A percentile compares a stretch with the other conserved stretches of the same genome.
Evolutionary conservation across 306 rosid species (phyloP).

Genomic region (Corylus heterophylla): DNA sequence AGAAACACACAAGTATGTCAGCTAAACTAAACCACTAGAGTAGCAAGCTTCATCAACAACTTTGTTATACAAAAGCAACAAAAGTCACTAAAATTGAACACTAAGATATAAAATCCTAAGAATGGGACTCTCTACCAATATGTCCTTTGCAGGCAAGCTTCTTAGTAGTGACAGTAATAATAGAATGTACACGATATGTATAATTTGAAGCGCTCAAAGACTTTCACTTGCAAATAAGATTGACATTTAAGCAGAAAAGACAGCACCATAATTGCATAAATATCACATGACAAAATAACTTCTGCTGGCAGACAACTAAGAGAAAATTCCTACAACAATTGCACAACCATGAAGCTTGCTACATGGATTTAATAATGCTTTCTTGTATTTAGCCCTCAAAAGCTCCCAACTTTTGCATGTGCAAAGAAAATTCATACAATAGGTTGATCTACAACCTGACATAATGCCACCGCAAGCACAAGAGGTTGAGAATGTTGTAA

Average conservation of each 20-base stretch:
- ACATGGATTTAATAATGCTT: background rate
- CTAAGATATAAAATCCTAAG: background rate
- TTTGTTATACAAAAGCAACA: background rate
- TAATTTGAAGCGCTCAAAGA: background rate
- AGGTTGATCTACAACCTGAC: background rate
- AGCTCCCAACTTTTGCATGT: background rate
- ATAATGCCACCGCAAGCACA: background rate
- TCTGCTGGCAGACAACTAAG: background rate
- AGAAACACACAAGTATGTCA: slow-evolving; percentile 22
- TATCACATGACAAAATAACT: background rate
- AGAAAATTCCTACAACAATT: background rate
- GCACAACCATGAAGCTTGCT: background rate
- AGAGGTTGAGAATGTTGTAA: background rate
- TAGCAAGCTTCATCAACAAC: background rate
- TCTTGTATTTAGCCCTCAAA: background rate
- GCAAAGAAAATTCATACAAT: background rate
- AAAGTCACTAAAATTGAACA: background rate
- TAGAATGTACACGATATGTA: background rate
- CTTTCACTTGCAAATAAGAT: background rate
- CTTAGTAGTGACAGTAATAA: background rate
- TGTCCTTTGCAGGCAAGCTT: background rate
- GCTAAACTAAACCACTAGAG: slow-evolving; percentile 3
- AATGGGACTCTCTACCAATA: background rate
- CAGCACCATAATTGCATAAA: background rate
- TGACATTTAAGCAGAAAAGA: background rate